Evolutionary conservation across 2,329 filamentous ascomycete species (phyloP).

Genomic region (Paecilomyces sp.): DNA sequence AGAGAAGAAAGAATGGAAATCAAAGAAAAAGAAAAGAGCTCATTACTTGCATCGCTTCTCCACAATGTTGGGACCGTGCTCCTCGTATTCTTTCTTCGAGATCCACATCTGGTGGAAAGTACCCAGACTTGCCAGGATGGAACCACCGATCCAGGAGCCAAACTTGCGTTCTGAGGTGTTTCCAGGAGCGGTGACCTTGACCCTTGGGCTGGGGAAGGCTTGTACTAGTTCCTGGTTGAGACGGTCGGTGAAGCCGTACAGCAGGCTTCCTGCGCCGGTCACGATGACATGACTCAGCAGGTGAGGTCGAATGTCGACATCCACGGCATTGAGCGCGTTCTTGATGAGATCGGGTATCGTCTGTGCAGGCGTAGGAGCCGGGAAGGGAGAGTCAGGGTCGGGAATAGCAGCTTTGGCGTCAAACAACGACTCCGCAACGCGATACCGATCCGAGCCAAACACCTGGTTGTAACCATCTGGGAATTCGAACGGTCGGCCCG

Average conservation of each 20-base stretch:
- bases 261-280: conserved; percentile 76
- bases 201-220: conserved; percentile 77
- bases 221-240: conserved; percentile 74
- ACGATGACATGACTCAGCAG: conserved; percentile 87
- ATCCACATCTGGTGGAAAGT: conserved; percentile 99
- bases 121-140: conserved; percentile 87
- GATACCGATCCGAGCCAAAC: conserved; percentile 82
- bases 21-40: not conserved
- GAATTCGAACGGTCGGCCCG: conserved; percentile 90
- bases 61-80: conserved; percentile 82
- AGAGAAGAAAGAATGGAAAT: not conserved
- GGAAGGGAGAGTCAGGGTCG: conserved; percentile 36
- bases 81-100: conserved; percentile 92
- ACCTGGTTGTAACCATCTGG: conserved; percentile 94
- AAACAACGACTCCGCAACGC: conserved; percentile 82
- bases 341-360: conserved; percentile 80
- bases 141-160: conserved; percentile 92
- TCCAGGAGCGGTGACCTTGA: conserved; percentile 81
- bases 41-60: conserved; percentile 89
- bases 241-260: conserved; percentile 88
- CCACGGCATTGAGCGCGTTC: conserved; percentile 67
- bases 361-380: conserved; percentile 59
- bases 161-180: conserved; percentile 84
- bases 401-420: conserved; percentile 70
- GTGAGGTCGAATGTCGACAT: conserved; percentile 79